Base-by-base conservation (phyloP, 352 stramenopile genomes). In the Aphanomyces euteiches region DNA sequence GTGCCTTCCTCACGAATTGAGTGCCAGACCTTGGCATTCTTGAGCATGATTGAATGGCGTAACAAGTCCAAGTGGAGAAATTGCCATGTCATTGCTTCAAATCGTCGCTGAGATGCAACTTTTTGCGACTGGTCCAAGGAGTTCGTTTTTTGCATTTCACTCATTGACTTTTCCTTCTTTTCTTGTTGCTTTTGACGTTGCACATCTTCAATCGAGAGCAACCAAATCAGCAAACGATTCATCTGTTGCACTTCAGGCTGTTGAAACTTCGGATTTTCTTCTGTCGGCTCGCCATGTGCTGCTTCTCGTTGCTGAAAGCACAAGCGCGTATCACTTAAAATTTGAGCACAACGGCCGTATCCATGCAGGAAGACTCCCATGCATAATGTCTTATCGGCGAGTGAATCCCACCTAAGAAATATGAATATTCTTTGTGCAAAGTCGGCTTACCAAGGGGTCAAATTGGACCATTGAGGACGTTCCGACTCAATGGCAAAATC, bases 171-270 rank as follows among this genome's bases (percentile, higher is more conserved):
- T 59, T 93, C 84, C 53, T 89, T 92, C 74, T 93, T 93, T 12
- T 94, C 88, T 10, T 84, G 77, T 73, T 93, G 87, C 48, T 92
- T 89, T 21, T 92, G 84, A 5, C 82, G 81, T 73, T 93, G 91
- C 47, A 90, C 84, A 40, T 96, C 88, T 50, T 96, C 88, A 1
- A 83, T 86, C 38, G 88, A 96, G 36, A 96, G 73, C 28, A 96
- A 73, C 88, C 88, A 96, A 45, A 90, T 81, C 40, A 96, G 74
- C 61, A 96, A 72, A 1, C 88, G 85, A 69, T 96, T 96, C 88
- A 96, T 96, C 63, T 90, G 83, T 72, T 96, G 88, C 66, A 96
- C 88, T 65, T 96, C 88, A 0, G 88, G 88, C 68, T 93, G 86
- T 73, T 92, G 93, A 66, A 92, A 96, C 41, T 80, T 82, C 53